A percentile compares a stretch with the other conserved stretches of the same genome.
Evolutionary conservation across 1,284 basidiomycete species (phyloP).

Genomic region (Entoloma clypeatum): DNA sequence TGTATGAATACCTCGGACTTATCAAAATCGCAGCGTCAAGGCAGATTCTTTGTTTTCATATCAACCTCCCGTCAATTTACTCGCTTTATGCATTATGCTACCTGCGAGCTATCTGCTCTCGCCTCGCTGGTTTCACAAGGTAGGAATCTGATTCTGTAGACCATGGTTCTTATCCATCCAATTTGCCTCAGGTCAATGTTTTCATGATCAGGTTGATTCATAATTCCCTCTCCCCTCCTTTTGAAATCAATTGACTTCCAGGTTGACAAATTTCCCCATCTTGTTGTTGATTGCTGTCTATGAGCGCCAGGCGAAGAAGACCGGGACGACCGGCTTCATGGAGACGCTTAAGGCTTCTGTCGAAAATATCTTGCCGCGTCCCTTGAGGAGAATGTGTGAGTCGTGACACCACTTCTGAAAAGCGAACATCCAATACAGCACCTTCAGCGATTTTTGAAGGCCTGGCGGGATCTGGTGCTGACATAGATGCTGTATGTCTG

Average conservation of each 20-base stretch:
- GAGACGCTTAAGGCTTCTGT: slow-evolving; percentile 66
- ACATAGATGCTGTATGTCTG: slow-evolving; percentile 65
- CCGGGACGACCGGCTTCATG: slow-evolving; percentile 59
- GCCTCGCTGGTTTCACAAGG: slow-evolving; percentile 85
- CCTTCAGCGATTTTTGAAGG: slow-evolving; percentile 74
- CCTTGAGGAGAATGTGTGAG: slow-evolving; percentile 70
- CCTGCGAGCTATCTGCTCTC: slow-evolving; percentile 77
- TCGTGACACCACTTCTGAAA: too few species aligned
- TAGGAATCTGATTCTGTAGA: slow-evolving; percentile 22
- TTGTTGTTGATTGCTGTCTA: slow-evolving; percentile 78
- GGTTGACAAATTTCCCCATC: slow-evolving; percentile 84
- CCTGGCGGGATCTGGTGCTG: slow-evolving; percentile 65
- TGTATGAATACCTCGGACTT: background rate
- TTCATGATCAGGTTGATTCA: slow-evolving; percentile 63
- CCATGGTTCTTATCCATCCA: slow-evolving; percentile 5
- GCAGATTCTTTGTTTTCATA: slow-evolving; percentile 91
- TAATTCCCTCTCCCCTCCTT: slow-evolving; percentile 10
- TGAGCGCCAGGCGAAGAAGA: slow-evolving; percentile 73
- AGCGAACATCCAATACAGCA: slow-evolving; percentile 8
- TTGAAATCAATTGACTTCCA: slow-evolving; percentile 27
- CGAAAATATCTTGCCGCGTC: slow-evolving; percentile 67
- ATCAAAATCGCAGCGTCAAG: slow-evolving; percentile 54
- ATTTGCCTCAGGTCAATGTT: slow-evolving; percentile 77
- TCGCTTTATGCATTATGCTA: slow-evolving; percentile 79
- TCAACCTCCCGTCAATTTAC: slow-evolving; percentile 84